Evolutionary conservation across 208 protist genomes (phyloP).

Genomic region (Acanthamoeba royreba): DNA sequence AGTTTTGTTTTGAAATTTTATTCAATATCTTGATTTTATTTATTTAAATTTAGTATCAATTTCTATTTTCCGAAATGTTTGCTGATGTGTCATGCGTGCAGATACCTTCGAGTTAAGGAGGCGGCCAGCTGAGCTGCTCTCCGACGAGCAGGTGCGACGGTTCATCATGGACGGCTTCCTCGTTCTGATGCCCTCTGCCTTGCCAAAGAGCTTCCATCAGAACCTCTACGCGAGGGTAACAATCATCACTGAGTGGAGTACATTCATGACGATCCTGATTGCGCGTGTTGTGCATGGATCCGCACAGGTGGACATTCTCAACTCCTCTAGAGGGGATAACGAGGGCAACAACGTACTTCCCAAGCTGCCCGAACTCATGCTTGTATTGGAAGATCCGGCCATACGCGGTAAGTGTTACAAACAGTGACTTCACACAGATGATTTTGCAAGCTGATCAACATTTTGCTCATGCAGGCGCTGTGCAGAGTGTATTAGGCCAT

Average conservation of each 20-base stretch:
- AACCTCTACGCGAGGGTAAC: not conserved
- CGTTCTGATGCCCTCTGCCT: not conserved
- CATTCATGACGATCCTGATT: too few relatives aligned
- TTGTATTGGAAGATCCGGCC: conserved; percentile 13
- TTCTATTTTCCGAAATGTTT: not conserved
- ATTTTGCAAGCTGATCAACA: not conserved
- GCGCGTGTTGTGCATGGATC: too few relatives aligned
- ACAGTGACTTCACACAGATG: too few relatives aligned
- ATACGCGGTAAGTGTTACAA: not conserved
- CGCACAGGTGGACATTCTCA: not conserved
- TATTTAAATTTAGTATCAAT: too few relatives aligned
- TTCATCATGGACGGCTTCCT: conserved; percentile 6
- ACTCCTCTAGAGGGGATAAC: not conserved
- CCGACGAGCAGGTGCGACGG: not conserved
- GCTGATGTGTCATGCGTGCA: not conserved
- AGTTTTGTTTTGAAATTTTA: too few relatives aligned
- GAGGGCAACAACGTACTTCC: conserved; percentile 43
- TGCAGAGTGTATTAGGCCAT: not conserved
- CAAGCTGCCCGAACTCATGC: not conserved
- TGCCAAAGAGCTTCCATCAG: not conserved
- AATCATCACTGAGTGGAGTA: not conserved
- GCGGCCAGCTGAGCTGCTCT: not conserved
- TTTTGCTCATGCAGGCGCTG: not conserved
- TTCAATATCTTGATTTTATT: too few relatives aligned
- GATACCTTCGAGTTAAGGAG: not conserved